Base-by-base conservation (phyloP, 2,329 filamentous ascomycete species). In the Coniosporium uncinatum region DNA sequence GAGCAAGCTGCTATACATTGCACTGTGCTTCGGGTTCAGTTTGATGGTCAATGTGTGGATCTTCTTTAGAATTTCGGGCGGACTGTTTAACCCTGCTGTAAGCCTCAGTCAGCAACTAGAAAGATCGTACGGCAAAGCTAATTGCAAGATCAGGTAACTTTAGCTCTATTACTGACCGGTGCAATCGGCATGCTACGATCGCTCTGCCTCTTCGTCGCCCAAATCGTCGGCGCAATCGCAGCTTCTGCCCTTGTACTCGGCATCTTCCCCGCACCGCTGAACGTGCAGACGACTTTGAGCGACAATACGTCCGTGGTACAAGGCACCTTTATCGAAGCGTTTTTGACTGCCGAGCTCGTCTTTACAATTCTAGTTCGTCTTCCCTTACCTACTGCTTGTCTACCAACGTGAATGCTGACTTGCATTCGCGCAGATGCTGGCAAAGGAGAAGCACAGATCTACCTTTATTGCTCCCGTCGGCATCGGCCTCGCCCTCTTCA, bases 381-480 rank as follows among this genome's bases (percentile, higher is more conserved):
- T 11, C n/a, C 24, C 8, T 21, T 5, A 11, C 18, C 27, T 5
- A n/a, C 11, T 19, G 5, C 24, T 14, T 19, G 8, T 19, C 14
- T 13, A 31, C 13, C 13, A 14, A 14, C 27, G 13, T 31, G 27
- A 14, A 13, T 31, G 24, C 24, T 29, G 24, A 29, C n/a, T 29
- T n/a, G 24, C n/a, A n/a, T 29, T 29, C n/a, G n/a, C n/a, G n/a
- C 24, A 29, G 24, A 83, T 87, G 75, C 69, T 87, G 35, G 83
- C 82, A 0, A 77, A 79, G 4, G 82, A 87, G 56, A 88, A 88
- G 63, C 83, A 88, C 58, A 79, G 81, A 35, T 78, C 78, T 3
- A 88, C 84, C 0, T 86, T 74, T 54, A 63, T 88, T 2, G 84
- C 84, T 0, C 84, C 85, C 0, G 64, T 88, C 3, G 83, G 81